A percentile compares a stretch with the other conserved stretches of the same genome.
Conservation (phyloP, 1,284 basidiomycete genomes). For the Coniophora puteana region DNA sequence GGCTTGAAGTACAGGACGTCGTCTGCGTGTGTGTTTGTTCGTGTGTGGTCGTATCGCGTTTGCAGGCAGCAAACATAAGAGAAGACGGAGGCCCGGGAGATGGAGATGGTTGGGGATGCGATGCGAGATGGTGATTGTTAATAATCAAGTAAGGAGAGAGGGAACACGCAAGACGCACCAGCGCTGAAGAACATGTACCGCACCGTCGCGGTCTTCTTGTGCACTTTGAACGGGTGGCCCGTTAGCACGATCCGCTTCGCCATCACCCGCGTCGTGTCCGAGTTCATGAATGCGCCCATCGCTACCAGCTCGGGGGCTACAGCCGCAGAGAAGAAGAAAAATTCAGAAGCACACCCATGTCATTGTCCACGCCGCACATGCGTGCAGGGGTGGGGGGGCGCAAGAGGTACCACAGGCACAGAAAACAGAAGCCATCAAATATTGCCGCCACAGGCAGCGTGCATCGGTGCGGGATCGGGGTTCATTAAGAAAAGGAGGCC, state of each 20-base stretch:
- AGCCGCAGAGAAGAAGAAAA: background rate
- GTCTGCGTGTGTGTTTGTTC: constrained; percentile 48
- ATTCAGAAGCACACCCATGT: background rate
- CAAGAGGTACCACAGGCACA: background rate
- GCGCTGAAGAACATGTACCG: constrained; percentile 98
- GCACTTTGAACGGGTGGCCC: constrained; percentile 96
- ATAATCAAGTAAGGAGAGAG: background rate
- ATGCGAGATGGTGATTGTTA: constrained; percentile 3
- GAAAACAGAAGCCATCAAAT: background rate
- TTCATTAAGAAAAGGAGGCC: no score
- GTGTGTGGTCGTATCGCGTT: no score
- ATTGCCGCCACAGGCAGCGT: no score
- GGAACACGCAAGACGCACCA: constrained; percentile 37
- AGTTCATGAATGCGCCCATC: constrained; percentile 83
- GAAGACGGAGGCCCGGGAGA: no score
- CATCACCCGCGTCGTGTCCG: constrained; percentile 90
- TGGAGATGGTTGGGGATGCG: background rate
- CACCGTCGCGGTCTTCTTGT: constrained; percentile 96
- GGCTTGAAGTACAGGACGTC: constrained; percentile 95
- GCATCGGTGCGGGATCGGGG: no score
- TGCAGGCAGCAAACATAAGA: no score
- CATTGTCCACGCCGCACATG: no score
- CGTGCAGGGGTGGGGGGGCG: background rate
- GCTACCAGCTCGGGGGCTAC: constrained; percentile 84
- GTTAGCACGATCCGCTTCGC: constrained; percentile 93